Evolutionary conservation across 768 basidiomycete species (phyloP).

Genomic region (Chalciporus sphaerocephalus): DNA sequence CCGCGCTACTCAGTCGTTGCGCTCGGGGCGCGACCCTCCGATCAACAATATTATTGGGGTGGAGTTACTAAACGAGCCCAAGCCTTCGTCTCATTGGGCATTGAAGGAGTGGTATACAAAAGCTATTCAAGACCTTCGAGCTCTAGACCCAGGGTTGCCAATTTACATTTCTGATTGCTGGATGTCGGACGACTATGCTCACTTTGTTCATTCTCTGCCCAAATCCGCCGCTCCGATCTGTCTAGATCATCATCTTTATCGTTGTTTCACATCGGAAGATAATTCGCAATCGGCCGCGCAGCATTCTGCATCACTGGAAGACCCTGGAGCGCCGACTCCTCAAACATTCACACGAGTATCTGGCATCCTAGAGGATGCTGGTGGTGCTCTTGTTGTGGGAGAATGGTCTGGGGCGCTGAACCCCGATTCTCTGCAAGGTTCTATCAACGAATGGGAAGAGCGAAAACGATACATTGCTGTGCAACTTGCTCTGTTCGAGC

Average conservation of each 20-base stretch:
- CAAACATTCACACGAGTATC: constrained; percentile 39
- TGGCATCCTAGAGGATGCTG: constrained; percentile 32
- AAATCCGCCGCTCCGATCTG: constrained; percentile 42
- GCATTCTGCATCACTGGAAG: constrained; percentile 49
- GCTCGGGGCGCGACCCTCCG: constrained; percentile 41
- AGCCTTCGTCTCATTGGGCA: constrained; percentile 43
- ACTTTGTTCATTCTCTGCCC: constrained; percentile 42
- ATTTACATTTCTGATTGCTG: constrained; percentile 76
- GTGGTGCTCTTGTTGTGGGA: constrained; percentile 60
- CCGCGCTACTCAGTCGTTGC: constrained; percentile 38
- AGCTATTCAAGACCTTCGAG: constrained; percentile 50
- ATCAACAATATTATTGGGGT: constrained; percentile 50
- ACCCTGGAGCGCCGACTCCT: constrained; percentile 37
- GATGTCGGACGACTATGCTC: constrained; percentile 61
- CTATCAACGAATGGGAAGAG: constrained; percentile 39
- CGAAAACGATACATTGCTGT: constrained; percentile 52
- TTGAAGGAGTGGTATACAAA: constrained; percentile 62
- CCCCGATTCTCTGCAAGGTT: constrained; percentile 52
- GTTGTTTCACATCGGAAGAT: constrained; percentile 69
- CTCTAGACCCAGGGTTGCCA: constrained; percentile 53
- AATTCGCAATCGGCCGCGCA: constrained; percentile 46
- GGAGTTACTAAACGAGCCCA: constrained; percentile 59
- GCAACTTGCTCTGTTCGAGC: constrained; percentile 63
- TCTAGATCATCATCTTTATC: constrained; percentile 80
- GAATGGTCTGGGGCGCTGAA: constrained; percentile 81